Evolutionary conservation across 2,329 filamentous ascomycete genomes (phyloP), one percentile per base, ranked within the genome.

Genomic region (Pyrenochaeta sp.): DNA sequence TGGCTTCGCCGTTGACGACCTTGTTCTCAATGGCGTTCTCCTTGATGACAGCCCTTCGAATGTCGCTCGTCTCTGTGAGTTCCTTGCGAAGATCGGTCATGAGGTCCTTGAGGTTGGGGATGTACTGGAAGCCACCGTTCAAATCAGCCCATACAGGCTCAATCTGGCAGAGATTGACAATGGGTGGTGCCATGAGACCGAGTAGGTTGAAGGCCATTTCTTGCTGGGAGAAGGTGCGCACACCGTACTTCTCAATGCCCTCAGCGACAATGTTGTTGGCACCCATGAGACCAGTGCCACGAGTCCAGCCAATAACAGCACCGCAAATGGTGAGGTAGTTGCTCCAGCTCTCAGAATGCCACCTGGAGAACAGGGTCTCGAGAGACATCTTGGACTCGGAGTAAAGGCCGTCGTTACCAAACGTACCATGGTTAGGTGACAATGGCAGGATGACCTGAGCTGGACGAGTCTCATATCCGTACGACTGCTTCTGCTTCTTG

Each of bases 191-290:
- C 95, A 99, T 97, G 47, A 99, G 86, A 65, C 95, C 94, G 39
- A 99, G 86, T 63, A 99, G 80, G 79, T 99, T 99, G 84, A 99
- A 99, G 14, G 95, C 95, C 95, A 99, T 99, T 79, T 99, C 95
- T 76, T 97, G 92, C 80, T 98, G 95, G 9, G 94, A 98, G 83
- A 99, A 99, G 3, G 95, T 99, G 68, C 95, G 92, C 21, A 98
- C 95, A 69, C 95, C 95, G 64, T 96, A 95, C 68, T 91, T 91
- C 82, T 99, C 95, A 51, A 99, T 92, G 55, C 94, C 95, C 76
- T 98, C 94, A 31, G 95, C 95, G 62, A 98, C 93, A 67, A 98
- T 88, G 78, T 99, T 98, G 84, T 98, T 98, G 71, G 90, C 93
- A 64, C 90, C 91, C 94, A 99, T 99, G 68, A 99, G 87, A 74